These are phyloP conservation scores for Spergularia marina DNA, from an alignment of 148 eudicot species.

Conservation along the genomic window DNA sequence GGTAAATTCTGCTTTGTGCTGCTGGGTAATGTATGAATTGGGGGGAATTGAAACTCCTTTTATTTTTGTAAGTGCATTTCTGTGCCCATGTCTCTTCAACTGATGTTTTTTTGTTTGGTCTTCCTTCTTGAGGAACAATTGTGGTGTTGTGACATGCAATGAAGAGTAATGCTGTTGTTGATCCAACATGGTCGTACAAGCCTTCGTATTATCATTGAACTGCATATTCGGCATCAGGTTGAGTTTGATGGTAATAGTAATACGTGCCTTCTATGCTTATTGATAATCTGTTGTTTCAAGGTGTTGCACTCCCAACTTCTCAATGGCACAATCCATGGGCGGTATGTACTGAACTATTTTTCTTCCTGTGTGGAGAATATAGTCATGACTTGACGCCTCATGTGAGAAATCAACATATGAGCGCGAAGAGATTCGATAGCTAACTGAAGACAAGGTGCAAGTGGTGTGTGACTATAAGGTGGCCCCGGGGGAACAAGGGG, in stretches of 20 bases:
- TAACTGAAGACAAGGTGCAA: background rate
- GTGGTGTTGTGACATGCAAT: conserved; percentile 35
- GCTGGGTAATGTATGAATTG: conserved; percentile 18
- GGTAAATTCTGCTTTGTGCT: conserved; percentile 31
- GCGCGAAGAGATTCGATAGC: background rate
- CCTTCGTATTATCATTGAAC: background rate
- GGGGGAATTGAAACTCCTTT: conserved; percentile 4
- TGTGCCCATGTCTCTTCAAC: conserved; percentile 7
- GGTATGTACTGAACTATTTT: background rate
- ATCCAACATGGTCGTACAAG: conserved; percentile 19
- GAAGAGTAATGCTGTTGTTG: conserved; percentile 24
- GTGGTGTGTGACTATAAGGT: background rate
- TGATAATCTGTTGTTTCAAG: background rate
- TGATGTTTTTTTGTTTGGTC: conserved; percentile 27
- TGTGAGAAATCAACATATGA: background rate
- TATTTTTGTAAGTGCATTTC: background rate
- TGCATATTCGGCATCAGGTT: background rate
- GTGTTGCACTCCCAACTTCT: background rate
- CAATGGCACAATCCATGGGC: background rate
- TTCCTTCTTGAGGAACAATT: conserved; percentile 30
- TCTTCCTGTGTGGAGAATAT: background rate
- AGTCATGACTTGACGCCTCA: background rate
- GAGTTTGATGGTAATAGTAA: background rate
- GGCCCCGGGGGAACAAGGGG: too few relatives aligned
- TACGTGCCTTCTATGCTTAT: background rate